phyloP scores from a whole-genome alignment of 1,284 basidiomycete genomes.

The Ganoderma boninense region DNA sequence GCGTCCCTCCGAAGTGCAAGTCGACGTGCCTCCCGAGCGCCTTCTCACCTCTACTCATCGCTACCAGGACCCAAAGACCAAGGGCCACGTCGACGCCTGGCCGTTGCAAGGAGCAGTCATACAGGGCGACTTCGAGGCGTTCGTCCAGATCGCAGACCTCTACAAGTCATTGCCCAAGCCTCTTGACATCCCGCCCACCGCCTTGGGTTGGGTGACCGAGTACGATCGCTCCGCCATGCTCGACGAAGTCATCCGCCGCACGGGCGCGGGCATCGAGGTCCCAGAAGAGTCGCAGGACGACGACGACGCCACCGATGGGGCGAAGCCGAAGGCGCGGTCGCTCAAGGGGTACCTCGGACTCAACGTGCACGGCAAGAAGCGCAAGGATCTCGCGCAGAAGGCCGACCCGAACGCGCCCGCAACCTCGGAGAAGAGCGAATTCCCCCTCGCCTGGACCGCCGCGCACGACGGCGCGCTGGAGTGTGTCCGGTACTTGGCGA shows the following conservation, averaged over 20 bases:
- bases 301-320: conserved; percentile 33
- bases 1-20: conserved; percentile 52
- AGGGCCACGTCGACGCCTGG: conserved; percentile 1
- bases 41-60: conserved; percentile 40
- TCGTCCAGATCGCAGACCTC: conserved; percentile 54
- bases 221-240: conserved; percentile 57
- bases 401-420: conserved; percentile 53
- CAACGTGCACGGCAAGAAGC: conserved; percentile 67
- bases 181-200: conserved; percentile 8
- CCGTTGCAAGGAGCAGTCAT: conserved; percentile 47
- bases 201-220: conserved; percentile 42
- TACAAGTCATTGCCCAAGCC: conserved; percentile 44
- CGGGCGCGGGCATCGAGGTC: conserved; percentile 54
- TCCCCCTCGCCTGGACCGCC: conserved; percentile 56
- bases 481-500: conserved; percentile 56
- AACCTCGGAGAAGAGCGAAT: conserved; percentile 11
- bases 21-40: conserved; percentile 45
- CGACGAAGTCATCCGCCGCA: conserved; percentile 61
- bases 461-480: conserved; percentile 41
- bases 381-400: conserved; percentile 56
- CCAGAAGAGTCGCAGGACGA: conserved; percentile 33
- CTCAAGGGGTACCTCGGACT: conserved; percentile 62
- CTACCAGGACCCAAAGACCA: conserved; percentile 30
- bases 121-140: conserved; percentile 59
- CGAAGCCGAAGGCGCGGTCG: conserved; percentile 39